These are phyloP conservation scores for Dionaea muscipula DNA, from an alignment of 179 eudicot genomes.

Conservation along the genomic window DNA sequence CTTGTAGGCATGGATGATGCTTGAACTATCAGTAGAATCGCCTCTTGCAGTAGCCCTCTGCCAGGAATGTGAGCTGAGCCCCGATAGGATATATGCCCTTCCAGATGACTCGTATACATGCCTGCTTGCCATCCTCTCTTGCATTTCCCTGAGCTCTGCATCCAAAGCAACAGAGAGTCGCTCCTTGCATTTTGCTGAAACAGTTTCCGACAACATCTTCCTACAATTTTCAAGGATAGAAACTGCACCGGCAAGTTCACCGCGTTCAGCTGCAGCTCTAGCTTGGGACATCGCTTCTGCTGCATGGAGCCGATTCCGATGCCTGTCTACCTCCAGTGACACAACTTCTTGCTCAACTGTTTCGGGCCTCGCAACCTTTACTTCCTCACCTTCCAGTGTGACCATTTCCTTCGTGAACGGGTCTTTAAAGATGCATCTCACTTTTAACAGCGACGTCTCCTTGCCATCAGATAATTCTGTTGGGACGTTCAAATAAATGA, in stretches of 20 bases:
- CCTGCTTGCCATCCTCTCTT: slow-evolving; percentile 67
- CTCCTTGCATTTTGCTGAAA: slow-evolving; percentile 44
- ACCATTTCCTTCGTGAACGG: slow-evolving; percentile 45
- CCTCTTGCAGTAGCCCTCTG: slow-evolving; percentile 91
- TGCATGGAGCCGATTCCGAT: slow-evolving; percentile 51
- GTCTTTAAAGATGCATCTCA: slow-evolving; percentile 41
- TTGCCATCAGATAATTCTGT: slow-evolving; percentile 17
- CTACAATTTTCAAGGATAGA: slow-evolving; percentile 47
- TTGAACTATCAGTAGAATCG: slow-evolving; percentile 58
- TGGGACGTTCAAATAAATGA: slow-evolving; percentile 45
- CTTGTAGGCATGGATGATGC: slow-evolving; percentile 52
- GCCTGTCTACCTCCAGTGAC: slow-evolving; percentile 72
- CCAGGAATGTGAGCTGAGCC: slow-evolving; percentile 93
- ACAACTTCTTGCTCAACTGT: slow-evolving; percentile 18
- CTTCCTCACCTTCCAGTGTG: slow-evolving; percentile 29
- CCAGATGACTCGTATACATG: slow-evolving; percentile 77
- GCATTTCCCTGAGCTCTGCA: slow-evolving; percentile 78
- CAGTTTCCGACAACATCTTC: slow-evolving; percentile 25
- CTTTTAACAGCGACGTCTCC: slow-evolving; percentile 36
- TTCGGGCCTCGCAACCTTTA: slow-evolving; percentile 40
- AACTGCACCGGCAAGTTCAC: slow-evolving; percentile 44
- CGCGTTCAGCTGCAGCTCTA: slow-evolving; percentile 56
- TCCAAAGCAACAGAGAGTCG: slow-evolving; percentile 49
- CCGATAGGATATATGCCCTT: slow-evolving; percentile 71
- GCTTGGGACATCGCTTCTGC: slow-evolving; percentile 72